Evolutionary conservation across 805 yeast genomes (phyloP), one percentile per base, ranked within the genome.

Genomic region (Sporopachydermia quercuum): DNA sequence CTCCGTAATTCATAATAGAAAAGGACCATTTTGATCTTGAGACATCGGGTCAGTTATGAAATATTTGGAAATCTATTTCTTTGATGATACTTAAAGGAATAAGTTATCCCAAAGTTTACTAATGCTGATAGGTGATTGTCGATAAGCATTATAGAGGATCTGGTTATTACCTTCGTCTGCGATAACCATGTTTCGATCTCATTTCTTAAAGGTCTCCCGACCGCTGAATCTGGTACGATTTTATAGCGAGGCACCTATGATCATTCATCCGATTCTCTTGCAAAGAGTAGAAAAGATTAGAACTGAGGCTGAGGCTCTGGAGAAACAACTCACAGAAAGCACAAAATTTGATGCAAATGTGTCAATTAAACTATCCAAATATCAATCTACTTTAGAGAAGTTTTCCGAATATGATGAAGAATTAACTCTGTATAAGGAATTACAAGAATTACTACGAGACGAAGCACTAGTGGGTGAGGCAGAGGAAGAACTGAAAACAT

Each of bases 391-490:
- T 0, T 61, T 63, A 1, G 71, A 65, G 4, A 51, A 61, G 3
- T 68, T 61, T 42, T 47, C 54, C 1, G 60, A 62, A 18, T 72
- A 68, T 41, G 40, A 50, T 4, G 50, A 50, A 0, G 54, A 59
- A 3, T 52, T 49, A 37, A 18, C 19, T 8, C 45, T 48, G 55
- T 39, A 50, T 3, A 60, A 59, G 3, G 72, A 63, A 42, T 69
- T 75, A 15, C 62, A 61, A 40, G 65, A 53, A 23, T 52, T 77
- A 40, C 45, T 65, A 13, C 51, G 50, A 2, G 84, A 78, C 46
- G 63, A 63, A 5, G 56, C 62, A 3, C 54, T 78, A 33, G 61
- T 59, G 33, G 64, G 60, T 3, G 87, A 79, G 11, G 96, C 94
- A 0, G 54, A 64, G 35, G 45, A 44, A 3, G 96, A 87, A 51